Conservation (phyloP, 345 rosid genomes). For the Carallia brachiata region DNA sequence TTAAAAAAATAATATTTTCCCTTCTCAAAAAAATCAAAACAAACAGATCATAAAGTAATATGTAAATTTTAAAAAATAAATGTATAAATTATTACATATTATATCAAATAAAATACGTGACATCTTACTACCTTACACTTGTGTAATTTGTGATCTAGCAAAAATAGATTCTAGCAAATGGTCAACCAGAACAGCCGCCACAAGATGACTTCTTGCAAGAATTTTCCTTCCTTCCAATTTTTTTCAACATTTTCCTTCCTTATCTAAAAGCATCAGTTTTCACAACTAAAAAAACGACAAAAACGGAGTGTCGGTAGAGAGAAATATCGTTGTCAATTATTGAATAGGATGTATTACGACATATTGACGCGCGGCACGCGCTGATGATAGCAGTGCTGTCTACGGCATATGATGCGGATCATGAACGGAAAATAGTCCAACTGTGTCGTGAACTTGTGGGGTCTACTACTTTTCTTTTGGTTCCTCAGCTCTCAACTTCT, state of each 20-base stretch:
- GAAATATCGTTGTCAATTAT: background rate
- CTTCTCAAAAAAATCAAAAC: too few species aligned
- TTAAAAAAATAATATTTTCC: too few species aligned
- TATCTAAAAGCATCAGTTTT: background rate
- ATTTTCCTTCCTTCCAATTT: background rate
- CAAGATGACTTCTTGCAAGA: background rate
- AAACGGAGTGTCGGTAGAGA: conserved; percentile 22
- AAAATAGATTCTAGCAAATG: too few species aligned
- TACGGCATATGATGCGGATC: conserved; percentile 12
- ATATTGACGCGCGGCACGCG: conserved; percentile 12
- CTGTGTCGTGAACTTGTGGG: conserved; percentile 3
- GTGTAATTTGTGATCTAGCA: too few species aligned
- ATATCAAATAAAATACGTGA: too few species aligned
- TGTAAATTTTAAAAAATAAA: too few species aligned
- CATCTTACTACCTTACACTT: too few species aligned
- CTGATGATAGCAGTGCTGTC: background rate
- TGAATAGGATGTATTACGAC: too few species aligned
- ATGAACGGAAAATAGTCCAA: background rate
- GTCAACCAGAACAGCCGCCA: too few species aligned
- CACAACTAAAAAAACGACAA: background rate
- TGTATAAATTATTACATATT: too few species aligned
- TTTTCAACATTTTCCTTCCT: background rate
- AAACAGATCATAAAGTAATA: too few species aligned
- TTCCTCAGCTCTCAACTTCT: background rate
- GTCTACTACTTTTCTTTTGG: background rate